phyloP scores from a whole-genome alignment of 768 basidiomycete species.

The Lactarius evosmus region DNA sequence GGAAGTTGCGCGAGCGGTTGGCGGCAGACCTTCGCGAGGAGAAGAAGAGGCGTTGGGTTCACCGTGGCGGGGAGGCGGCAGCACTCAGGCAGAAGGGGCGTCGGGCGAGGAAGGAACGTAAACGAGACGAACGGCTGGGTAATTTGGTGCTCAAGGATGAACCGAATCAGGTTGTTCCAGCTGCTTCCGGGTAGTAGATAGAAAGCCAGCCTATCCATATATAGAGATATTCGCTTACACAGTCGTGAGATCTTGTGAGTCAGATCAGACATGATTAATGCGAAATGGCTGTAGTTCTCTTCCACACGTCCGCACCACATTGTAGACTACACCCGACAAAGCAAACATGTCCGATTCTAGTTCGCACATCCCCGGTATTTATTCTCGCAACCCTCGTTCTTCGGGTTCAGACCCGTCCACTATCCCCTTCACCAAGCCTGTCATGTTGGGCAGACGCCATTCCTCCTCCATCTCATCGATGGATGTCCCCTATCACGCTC shows the following conservation, averaged over 20 bases:
- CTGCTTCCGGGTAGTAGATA: not conserved
- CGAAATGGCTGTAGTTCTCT: no score
- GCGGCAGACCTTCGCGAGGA: constrained; percentile 56
- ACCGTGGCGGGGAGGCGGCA: constrained; percentile 35
- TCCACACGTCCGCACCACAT: not conserved
- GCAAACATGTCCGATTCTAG: not conserved
- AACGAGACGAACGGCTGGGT: constrained; percentile 33
- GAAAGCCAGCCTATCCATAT: not conserved
- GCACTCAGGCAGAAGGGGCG: constrained; percentile 30
- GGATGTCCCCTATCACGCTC: constrained; percentile 16
- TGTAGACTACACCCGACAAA: not conserved
- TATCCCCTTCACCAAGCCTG: not conserved
- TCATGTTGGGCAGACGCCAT: constrained; percentile 18
- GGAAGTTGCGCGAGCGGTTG: constrained; percentile 64
- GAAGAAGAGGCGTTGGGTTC: constrained; percentile 55
- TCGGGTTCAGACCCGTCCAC: not conserved
- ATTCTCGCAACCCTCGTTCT: not conserved
- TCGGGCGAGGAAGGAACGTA: constrained; percentile 34
- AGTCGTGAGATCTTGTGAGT: not conserved
- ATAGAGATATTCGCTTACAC: no score
- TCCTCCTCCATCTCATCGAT: constrained; percentile 18
- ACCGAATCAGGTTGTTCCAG: constrained; percentile 35
- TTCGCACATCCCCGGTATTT: not conserved
- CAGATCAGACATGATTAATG: not conserved
- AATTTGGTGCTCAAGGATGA: constrained; percentile 33